phyloP scores from a whole-genome alignment of 805 yeast genomes.

The Kockiozyma suomiensis region DNA sequence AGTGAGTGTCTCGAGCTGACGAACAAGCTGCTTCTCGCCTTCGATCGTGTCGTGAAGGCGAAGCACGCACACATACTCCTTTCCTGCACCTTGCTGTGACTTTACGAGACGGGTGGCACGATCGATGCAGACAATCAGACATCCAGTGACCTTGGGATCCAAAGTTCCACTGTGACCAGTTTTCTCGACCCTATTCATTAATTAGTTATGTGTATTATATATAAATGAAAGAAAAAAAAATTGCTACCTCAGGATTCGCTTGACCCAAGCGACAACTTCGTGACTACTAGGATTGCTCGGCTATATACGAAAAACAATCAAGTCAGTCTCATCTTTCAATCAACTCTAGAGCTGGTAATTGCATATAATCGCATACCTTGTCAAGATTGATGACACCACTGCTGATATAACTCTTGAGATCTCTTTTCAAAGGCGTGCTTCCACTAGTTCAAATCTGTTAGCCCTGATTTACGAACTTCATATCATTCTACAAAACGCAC shows the following conservation, averaged over 20 bases:
- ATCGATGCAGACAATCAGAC: conserved; percentile 96
- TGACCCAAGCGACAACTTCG: conserved; percentile 99
- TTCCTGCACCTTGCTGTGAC: conserved; percentile 99
- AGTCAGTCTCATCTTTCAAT: background rate
- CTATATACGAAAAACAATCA: conserved; percentile 8
- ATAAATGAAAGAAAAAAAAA: background rate
- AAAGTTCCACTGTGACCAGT: conserved; percentile 99
- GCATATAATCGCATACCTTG: conserved; percentile 48
- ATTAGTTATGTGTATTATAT: background rate
- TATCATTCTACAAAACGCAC: conserved; percentile 4
- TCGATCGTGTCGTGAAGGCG: conserved; percentile 91
- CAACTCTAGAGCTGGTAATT: background rate
- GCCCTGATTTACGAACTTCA: background rate
- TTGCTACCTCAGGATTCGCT: conserved; percentile 65
- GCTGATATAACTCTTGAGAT: conserved; percentile 81
- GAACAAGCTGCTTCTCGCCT: conserved; percentile 85
- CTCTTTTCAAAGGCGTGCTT: conserved; percentile 91
- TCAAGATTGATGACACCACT: conserved; percentile 97
- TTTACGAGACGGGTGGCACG: conserved; percentile 97
- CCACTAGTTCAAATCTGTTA: conserved; percentile 49
- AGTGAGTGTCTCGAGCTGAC: conserved; percentile 88
- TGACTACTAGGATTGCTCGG: conserved; percentile 98
- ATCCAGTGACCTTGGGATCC: conserved; percentile 98
- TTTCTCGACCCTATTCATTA: conserved; percentile 78
- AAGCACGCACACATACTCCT: conserved; percentile 97